Evolutionary conservation across 768 basidiomycete species (phyloP), one percentile per base, ranked within the genome.

Genomic region (Hebeloma cylindrosporum): DNA sequence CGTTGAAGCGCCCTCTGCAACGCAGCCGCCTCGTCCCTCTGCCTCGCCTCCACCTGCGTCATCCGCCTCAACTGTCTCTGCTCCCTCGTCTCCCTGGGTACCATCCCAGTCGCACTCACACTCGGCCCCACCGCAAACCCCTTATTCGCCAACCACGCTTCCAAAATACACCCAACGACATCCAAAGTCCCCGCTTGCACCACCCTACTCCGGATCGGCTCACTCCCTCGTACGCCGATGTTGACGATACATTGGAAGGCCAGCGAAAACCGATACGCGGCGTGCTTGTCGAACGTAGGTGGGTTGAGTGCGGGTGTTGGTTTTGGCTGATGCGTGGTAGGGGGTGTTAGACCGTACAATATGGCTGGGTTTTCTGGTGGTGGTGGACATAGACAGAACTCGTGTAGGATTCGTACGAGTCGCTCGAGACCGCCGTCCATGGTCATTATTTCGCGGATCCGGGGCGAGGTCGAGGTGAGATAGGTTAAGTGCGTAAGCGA

Each of bases 231-330:
- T 0, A 98, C 94, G 27, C 95, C 95, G 57, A 97, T 92, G 64
- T 99, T 98, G 50, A 94, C 93, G 33, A 98, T 83, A 58, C 92
- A 96, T 60, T 97, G 93, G 60, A 99, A 94, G 1, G 95, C 95
- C 46, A 97, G 80, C 0, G 86, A 85, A 61, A 96, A 95, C 7
- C 90, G 81, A 58, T 89, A 88, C 0, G 90, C 89, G 21, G 89
- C 85, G 56, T 88, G 85, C 48, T 87, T 88, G 68, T 92, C 90
- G 52, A 81, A 90, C 0, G 73, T 62, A 18, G 72, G 70, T 0
- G 87, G 87, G 53, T 85, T 85, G 29, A 88, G 75, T 1, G 77
- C 79, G 0, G 88, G 83, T 0, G 67, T 51, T 4, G 73, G 71
- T 48, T 80, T 80, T 3, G 77, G 70, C 0, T 79, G 76, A 16